Evolutionary conservation across 1,284 basidiomycete species (phyloP).

Genomic region (Melampsora larici-populina): DNA sequence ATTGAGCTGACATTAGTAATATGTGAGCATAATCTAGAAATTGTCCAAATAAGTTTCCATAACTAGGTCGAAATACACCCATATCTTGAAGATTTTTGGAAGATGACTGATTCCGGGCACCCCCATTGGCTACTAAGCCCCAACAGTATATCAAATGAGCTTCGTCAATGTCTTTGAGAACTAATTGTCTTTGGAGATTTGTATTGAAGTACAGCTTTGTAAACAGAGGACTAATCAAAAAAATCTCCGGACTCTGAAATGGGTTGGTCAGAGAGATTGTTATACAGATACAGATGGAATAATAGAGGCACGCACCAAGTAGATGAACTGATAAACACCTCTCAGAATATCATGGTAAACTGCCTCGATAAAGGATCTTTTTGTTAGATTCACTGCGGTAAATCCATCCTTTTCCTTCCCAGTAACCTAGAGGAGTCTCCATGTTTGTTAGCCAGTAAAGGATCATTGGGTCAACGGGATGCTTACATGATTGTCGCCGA

Average conservation of each 20-base stretch:
- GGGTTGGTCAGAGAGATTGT: no score
- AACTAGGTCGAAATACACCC: not conserved
- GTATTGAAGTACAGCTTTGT: not conserved
- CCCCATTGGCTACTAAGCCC: not conserved
- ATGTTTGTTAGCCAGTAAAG: no score
- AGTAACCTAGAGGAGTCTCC: not conserved
- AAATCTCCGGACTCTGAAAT: not conserved
- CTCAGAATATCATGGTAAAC: not conserved
- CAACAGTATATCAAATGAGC: not conserved
- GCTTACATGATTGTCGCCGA: not conserved
- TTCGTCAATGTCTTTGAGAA: not conserved
- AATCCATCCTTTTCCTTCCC: not conserved
- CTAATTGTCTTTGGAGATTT: not conserved
- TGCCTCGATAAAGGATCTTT: not conserved
- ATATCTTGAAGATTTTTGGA: not conserved
- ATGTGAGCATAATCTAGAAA: not conserved
- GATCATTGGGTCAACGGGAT: no score
- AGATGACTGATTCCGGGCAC: not conserved
- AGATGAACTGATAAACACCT: not conserved
- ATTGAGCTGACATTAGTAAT: not conserved
- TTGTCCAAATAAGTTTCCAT: not conserved
- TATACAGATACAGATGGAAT: not conserved
- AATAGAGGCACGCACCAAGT: not conserved
- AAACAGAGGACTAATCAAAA: not conserved
- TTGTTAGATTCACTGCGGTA: not conserved